Evolutionary conservation across 2,329 filamentous ascomycete genomes (phyloP), one percentile per base, ranked within the genome.

Genomic region (Ilyonectria mors-panacis): DNA sequence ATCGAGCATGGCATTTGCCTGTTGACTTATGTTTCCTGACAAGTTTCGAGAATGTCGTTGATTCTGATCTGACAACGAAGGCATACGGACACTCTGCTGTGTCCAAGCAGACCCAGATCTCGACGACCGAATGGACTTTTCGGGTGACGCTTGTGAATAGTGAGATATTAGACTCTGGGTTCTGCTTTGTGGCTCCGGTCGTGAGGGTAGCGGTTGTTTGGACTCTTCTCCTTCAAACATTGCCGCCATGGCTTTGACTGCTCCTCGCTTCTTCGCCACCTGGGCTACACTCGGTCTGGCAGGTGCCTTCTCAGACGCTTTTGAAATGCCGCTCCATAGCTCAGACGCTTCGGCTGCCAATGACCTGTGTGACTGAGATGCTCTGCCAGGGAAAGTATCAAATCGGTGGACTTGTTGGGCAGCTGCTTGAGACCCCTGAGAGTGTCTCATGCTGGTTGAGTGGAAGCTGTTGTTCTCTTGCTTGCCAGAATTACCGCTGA

Each of bases 211-310:
- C 26, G 53, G 10, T 13, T 69, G 63, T 6, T 59, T 63, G 6
- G 62, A 51, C 45, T 39, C 33, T 8, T 70, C 66, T 15, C 72
- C 81, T 67, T 89, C 85, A 73, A 88, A 88, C 73, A 83, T 81
- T 39, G 86, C 86, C 4, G 86, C 83, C 80, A 89, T 87, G 2
- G 84, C 85, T 70, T 78, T 85, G 13, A 87, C 86, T 3, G 79
- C 76, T 21, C 75, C 73, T 65, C 62, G 69, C 23, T 77, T 83
- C 26, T 61, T 75, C 5, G 73, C 63, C 1, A 67, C 67, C 8
- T 69, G 70, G 2, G 70, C 65, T 39, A 73, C 56, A 15, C 66
- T 73, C 39, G 73, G 70, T 3, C 68, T 63, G 7, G 63, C 55
- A 4, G 58, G 54, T 1, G 59, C 51, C 8, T 56, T 61, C 13